Evolutionary conservation across 352 stramenopile genomes (phyloP).

Genomic region (Thalassiosira hispida): DNA sequence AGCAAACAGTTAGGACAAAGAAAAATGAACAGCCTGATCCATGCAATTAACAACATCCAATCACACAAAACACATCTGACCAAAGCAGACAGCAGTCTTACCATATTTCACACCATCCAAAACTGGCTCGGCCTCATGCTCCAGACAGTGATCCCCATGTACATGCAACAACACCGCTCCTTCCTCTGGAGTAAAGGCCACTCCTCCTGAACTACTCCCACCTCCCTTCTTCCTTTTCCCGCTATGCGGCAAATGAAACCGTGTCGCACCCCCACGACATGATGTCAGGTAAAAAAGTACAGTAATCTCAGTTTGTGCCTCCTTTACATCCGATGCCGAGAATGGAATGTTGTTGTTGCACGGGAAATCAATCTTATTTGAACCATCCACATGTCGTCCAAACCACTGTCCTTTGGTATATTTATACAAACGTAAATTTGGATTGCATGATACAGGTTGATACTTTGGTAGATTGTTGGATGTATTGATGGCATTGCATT

Average conservation of each 20-base stretch:
- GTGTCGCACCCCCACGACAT: constrained; percentile 71
- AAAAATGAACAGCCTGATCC: not conserved
- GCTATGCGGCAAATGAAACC: constrained; percentile 60
- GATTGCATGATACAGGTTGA: constrained; percentile 67
- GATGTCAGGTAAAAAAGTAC: constrained; percentile 77
- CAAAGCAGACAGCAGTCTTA: not conserved
- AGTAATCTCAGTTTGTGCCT: constrained; percentile 70
- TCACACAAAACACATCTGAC: not conserved
- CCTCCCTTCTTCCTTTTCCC: constrained; percentile 25
- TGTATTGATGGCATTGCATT: constrained; percentile 6
- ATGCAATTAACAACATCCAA: not conserved
- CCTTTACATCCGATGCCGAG: constrained; percentile 16
- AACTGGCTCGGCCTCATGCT: constrained; percentile 76
- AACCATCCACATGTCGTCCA: constrained; percentile 71
- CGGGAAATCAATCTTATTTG: constrained; percentile 47
- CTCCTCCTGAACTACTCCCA: not conserved
- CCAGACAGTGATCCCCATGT: constrained; percentile 74
- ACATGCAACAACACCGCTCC: constrained; percentile 74
- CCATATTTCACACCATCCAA: constrained; percentile 75
- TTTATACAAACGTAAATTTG: constrained; percentile 77
- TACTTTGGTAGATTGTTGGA: constrained; percentile 44
- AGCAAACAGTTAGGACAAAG: constrained; percentile 1
- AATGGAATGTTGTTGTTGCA: constrained; percentile 7
- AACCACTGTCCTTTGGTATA: constrained; percentile 75
- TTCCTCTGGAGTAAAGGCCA: constrained; percentile 65